Evolutionary conservation across 768 basidiomycete species (phyloP).

Genomic region (Phylloporus sp.): DNA sequence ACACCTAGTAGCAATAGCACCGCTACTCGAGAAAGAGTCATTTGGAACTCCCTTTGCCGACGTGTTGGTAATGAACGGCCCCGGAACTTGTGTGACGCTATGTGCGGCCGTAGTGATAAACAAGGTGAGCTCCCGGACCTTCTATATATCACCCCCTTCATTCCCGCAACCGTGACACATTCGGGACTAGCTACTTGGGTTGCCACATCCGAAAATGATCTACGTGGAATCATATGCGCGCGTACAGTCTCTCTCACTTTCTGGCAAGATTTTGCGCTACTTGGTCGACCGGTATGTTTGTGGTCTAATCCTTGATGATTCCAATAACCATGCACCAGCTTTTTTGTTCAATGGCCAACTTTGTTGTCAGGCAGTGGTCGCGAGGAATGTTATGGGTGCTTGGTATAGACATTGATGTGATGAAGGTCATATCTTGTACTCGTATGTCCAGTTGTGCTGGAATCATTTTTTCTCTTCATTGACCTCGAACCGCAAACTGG

Average conservation of each 20-base stretch:
- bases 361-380: constrained; percentile 37
- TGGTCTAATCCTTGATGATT: constrained; percentile 32
- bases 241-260: constrained; percentile 72
- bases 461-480: no score
- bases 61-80: constrained; percentile 85
- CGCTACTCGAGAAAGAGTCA: constrained; percentile 32
- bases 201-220: constrained; percentile 65
- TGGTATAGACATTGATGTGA: constrained; percentile 54
- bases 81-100: constrained; percentile 86
- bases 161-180: constrained; percentile 6
- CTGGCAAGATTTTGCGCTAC: constrained; percentile 75
- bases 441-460: no score
- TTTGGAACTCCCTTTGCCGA: constrained; percentile 49
- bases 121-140: constrained; percentile 49
- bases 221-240: constrained; percentile 96
- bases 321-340: constrained; percentile 39
- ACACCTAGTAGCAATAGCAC: constrained; percentile 53
- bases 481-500: no score
- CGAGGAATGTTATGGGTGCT: constrained; percentile 56
- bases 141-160: constrained; percentile 1
- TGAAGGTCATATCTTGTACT: background rate
- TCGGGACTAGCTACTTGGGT: constrained; percentile 59
- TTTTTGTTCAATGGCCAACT: constrained; percentile 88
- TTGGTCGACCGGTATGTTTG: constrained; percentile 76
- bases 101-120: constrained; percentile 67